phyloP scores from a whole-genome alignment of 768 basidiomycete species.

The Lactifluus subvellereus region DNA sequence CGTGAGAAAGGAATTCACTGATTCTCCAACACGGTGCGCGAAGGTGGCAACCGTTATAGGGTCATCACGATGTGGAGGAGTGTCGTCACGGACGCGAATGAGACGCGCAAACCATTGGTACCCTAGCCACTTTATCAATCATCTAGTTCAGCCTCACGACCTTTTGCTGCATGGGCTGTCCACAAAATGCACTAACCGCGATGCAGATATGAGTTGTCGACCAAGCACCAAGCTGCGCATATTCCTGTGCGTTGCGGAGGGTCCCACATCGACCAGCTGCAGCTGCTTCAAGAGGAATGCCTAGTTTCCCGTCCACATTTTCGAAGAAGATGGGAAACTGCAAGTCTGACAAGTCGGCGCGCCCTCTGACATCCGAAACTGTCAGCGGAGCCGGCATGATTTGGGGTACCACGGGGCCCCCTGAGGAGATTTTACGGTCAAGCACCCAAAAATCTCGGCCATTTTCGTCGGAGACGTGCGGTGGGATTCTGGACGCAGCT shows the following conservation, averaged over 20 bases:
- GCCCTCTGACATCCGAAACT: not conserved
- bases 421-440: not conserved
- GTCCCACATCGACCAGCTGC: not conserved
- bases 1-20: conserved; percentile 6
- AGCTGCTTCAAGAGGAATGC: conserved; percentile 1
- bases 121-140: conserved; percentile 4
- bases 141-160: not conserved
- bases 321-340: conserved; percentile 20
- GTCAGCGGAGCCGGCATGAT: conserved; percentile 4
- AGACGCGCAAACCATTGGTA: conserved; percentile 12
- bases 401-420: conserved; percentile 19
- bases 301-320: conserved; percentile 1
- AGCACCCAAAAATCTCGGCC: not conserved
- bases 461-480: not conserved
- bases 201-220: conserved; percentile 1
- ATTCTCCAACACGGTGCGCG: conserved; percentile 6
- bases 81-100: conserved; percentile 7
- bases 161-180: not conserved
- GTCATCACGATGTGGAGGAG: not conserved
- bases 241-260: conserved; percentile 1
- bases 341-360: not conserved
- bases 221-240: not conserved
- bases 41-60: conserved; percentile 5
- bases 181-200: not conserved
- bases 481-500: not conserved